Base-by-base conservation (phyloP, 495 filamentous ascomycete species). In the Bryoglossum gracile region DNA sequence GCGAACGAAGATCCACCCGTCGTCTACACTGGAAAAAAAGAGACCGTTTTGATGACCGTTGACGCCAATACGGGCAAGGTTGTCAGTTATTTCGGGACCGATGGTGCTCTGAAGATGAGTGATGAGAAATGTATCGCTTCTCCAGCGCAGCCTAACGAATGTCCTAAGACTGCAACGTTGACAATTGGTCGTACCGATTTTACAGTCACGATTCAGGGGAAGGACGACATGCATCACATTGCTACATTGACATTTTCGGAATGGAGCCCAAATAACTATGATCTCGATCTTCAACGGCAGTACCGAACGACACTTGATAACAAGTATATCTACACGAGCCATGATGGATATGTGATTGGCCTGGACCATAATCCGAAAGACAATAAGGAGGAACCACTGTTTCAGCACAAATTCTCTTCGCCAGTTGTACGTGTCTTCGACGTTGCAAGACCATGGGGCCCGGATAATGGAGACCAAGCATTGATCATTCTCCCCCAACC, bases 341-440 rank as follows among this genome's bases (percentile, higher is more conserved):
- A 88, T 52, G 86, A 97, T 64, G 92, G 92, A n/a, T 75, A 77
- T 18, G 78, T 95, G 6, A 78, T 92, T 53, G 88, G 87, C 1
- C 83, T 89, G 57, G 82, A 91, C 54, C 80, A 84, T 53, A 74
- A 73, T 17, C 71, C 41, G 6, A 54, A 50, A 16, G 46, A 43
- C 0, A 59, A 61, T 16, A 54, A 63, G 13, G 66, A 62, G 0
- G 46, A 46, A 5, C 25, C 19, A n/a, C 50, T 71, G 1, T 77
- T 75, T 50, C 63, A 77, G 0, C 75, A 84, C 46, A 82, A 84
- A 47, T 82, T 96, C 44, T 66, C 82, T 0, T 84, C 86, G 2
- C 92, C 92, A 0, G 90, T 97, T 8, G 88, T 82, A 2, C 78
- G 88, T 25, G 89, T 96, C 6, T 97, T 94, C 54, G 94, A 98